Evolutionary conservation across 2,329 filamentous ascomycete species (phyloP).

Genomic region (Madurella fahalii): DNA sequence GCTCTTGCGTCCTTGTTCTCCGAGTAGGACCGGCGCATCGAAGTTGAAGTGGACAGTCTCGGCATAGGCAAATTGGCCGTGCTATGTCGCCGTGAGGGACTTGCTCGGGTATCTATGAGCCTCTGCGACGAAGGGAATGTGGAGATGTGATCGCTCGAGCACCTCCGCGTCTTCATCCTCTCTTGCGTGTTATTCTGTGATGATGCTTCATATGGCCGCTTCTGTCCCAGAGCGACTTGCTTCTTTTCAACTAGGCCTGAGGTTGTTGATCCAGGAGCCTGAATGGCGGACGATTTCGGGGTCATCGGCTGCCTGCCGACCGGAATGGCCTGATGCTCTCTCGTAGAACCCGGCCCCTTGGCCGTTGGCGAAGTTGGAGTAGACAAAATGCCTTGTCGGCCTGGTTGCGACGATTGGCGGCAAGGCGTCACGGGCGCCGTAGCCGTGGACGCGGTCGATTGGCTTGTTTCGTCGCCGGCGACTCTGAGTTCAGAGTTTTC

Average conservation of each 20-base stretch:
- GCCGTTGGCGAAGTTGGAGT: not conserved
- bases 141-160: not conserved
- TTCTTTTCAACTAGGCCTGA: not conserved
- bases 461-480: constrained; percentile 42
- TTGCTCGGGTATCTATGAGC: not conserved
- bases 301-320: not conserved
- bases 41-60: not conserved
- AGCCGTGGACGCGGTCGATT: constrained; percentile 38
- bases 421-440: constrained; percentile 17
- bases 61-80: not conserved
- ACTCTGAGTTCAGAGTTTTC: constrained; percentile 49
- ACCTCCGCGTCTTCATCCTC: constrained; percentile 9
- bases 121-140: not conserved
- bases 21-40: constrained; percentile 12
- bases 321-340: not conserved
- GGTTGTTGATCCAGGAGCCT: not conserved
- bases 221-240: not conserved
- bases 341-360: not conserved
- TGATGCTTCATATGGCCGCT: constrained; percentile 6
- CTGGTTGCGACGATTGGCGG: not conserved
- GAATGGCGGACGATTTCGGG: constrained; percentile 4
- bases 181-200: not conserved
- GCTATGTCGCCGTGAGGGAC: constrained; percentile 13
- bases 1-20: not conserved
- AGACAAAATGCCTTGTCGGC: not conserved